phyloP scores from a whole-genome alignment of 1,284 basidiomycete species.

The Cutaneotrichosporon cutaneum region DNA sequence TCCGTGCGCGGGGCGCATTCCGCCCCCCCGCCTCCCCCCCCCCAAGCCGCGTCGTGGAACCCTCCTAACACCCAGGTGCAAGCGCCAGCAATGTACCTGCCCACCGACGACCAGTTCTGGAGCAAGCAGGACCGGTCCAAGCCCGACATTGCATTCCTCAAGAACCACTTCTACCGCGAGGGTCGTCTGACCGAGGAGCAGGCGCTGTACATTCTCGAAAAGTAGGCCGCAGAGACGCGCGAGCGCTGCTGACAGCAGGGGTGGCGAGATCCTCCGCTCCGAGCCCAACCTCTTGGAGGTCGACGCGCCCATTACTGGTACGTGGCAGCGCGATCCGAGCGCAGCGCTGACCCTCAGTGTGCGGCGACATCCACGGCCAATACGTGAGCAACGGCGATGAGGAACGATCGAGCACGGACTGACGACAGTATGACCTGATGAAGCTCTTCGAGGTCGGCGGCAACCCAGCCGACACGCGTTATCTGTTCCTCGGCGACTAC shows the following conservation, averaged over 20 bases:
- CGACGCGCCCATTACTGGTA: conserved; percentile 91
- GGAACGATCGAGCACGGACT: neutral
- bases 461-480: conserved; percentile 81
- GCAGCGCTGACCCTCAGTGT: conserved; percentile 60
- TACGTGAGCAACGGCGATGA: conserved; percentile 64
- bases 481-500: conserved; percentile 97
- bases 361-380: conserved; percentile 96
- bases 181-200: conserved; percentile 87
- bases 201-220: conserved; percentile 80
- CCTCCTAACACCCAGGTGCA: conserved; percentile 64
- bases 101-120: conserved; percentile 92
- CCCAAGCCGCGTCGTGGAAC: conserved; percentile 2
- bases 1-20: conserved; percentile 4
- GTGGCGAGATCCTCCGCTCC: conserved; percentile 69
- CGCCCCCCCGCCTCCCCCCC: neutral
- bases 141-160: conserved; percentile 94
- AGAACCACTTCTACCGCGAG: conserved; percentile 98
- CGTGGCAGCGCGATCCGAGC: conserved; percentile 45
- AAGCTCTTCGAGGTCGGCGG: conserved; percentile 97
- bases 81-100: conserved; percentile 88
- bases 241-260: conserved; percentile 44
- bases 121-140: conserved; percentile 76
- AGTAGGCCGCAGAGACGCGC: conserved; percentile 45
- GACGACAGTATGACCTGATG: conserved; percentile 85
- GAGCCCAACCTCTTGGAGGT: conserved; percentile 90